phyloP scores from a whole-genome alignment of 2,329 filamentous ascomycete genomes.

The Hymenotorrendiella dingleyae region DNA sequence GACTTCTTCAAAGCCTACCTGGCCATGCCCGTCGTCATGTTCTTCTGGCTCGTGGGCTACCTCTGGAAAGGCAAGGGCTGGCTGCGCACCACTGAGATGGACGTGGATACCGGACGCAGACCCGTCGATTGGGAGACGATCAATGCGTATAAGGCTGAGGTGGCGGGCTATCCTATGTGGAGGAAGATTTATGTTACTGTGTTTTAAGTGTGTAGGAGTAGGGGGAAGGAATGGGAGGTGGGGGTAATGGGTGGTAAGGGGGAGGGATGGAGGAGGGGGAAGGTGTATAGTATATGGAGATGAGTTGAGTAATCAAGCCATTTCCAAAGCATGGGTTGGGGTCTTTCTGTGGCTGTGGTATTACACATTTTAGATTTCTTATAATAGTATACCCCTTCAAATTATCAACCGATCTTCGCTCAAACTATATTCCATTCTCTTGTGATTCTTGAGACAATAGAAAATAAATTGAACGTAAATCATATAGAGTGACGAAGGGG shows the following conservation, averaged over 20 bases:
- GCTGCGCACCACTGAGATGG: constrained; percentile 54
- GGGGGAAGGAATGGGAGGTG: no score
- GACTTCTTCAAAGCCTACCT: constrained; percentile 51
- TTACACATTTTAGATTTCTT: no score
- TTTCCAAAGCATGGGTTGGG: no score
- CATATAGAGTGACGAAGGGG: no score
- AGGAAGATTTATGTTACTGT: constrained; percentile 11
- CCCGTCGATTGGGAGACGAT: constrained; percentile 43
- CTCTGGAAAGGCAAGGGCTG: constrained; percentile 60
- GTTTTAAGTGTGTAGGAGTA: not conserved
- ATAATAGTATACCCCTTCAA: no score
- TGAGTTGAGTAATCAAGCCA: no score
- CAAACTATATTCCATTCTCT: no score
- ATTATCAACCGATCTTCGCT: no score
- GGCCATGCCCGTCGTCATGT: constrained; percentile 45
- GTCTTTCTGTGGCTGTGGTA: no score
- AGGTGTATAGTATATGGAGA: no score
- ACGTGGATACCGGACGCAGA: constrained; percentile 60
- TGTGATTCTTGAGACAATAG: no score
- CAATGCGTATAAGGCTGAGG: constrained; percentile 44
- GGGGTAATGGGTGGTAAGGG: not conserved
- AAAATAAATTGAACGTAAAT: no score
- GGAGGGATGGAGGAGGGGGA: not conserved
- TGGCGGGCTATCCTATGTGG: constrained; percentile 49
- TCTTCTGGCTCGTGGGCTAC: constrained; percentile 52